Base-by-base conservation (phyloP, 164 flowering plant species). In the Cinnamomum micranthum region DNA sequence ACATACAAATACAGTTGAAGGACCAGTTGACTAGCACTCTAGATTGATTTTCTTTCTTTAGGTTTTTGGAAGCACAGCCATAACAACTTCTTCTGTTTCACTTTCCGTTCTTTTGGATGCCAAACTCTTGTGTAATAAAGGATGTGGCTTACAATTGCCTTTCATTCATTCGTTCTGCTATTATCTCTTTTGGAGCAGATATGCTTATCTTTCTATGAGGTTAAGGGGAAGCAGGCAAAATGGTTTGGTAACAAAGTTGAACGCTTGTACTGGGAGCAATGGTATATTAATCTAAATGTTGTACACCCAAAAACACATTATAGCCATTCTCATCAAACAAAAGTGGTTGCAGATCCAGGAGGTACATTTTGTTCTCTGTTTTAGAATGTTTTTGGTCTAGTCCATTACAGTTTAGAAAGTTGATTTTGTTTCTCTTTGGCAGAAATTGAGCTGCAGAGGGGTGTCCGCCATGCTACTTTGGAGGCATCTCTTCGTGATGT, bases 241-340 rank as follows among this genome's bases (percentile, higher is more conserved):
- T 95, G 99, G 99, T 94, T 95, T 82, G 79, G 85, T 69, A 90
- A 87, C 81, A 92, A 88, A 82, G 85, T 76, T 70, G 98, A 95
- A 73, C 95, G 97, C 77, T 79, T 83, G 67, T 88, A 87, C 79
- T 95, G 99, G 98, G 99, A 95, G 78, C 96, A 95, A 25, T 95
- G 99, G 99, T 85, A 88, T 77, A 83, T 95, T 78, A 91, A 93
- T 83, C 72, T 95, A 83, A 90, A 87, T 83, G 98, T 95, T 28
- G 84, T 85, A 12, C 86, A 85, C 67, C 79, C 83, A 24, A 95
- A 86, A 80, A 58, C 86, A 79, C 90, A 82, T 80, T 81, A 88
- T 63, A 71, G 88, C 77, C 93, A 91, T 81, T 86, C 90, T 75
- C 91, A 87, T 78, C 88, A 86, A 80, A 80, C 94, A 25, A 95